Evolutionary conservation across 2,329 filamentous ascomycete genomes (phyloP), one percentile per base, ranked within the genome.

Genomic region (Fusarium sp.): DNA sequence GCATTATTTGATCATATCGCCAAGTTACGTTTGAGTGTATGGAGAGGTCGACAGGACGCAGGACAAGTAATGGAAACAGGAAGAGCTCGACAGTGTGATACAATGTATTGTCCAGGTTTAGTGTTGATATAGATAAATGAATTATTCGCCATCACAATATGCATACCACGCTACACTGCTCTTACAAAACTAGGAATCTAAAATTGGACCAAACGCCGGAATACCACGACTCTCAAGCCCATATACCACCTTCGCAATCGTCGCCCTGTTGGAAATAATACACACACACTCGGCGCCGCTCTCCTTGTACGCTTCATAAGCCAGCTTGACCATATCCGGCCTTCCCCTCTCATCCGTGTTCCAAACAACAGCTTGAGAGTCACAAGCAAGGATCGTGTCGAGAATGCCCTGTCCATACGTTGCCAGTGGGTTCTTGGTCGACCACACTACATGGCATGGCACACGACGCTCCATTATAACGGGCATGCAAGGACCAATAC

Each of bases 151-250:
- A 8, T 25, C 8, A 25, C 8, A 25, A 25, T 25, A 25, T 5
- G 8, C 23, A 25, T 25, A 7, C 6, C 6, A 25, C 8, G 23
- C 23, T 25, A 25, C 23, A 25, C 23, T 25, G 6, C 23, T 25
- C 23, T 7, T 25, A 8, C 23, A 2, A 25, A 25, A 25, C 23
- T 35, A 68, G 2, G 65, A 68, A 46, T 91, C 88, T 72, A 87
- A 89, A 63, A 91, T 88, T 2, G 88, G 86, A 3, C 88, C 88
- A 74, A 83, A 91, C 5, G 86, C 86, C 5, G 84, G 80, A 4
- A 90, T 75, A 0, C 87, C 86, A 47, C 84, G 78, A 43, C 76
- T 78, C 74, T 90, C 86, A 51, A 91, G 72, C 8, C 80, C 84
- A 70, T 84, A 87, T 0, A 90, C 87, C 6, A 90, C 78, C 73